Percentiles rank a stretch among this genome's conserved stretches.
Evolutionary conservation across 2,329 filamentous ascomycete species (phyloP).

Genomic region (Aureobasidium mangrovei): DNA sequence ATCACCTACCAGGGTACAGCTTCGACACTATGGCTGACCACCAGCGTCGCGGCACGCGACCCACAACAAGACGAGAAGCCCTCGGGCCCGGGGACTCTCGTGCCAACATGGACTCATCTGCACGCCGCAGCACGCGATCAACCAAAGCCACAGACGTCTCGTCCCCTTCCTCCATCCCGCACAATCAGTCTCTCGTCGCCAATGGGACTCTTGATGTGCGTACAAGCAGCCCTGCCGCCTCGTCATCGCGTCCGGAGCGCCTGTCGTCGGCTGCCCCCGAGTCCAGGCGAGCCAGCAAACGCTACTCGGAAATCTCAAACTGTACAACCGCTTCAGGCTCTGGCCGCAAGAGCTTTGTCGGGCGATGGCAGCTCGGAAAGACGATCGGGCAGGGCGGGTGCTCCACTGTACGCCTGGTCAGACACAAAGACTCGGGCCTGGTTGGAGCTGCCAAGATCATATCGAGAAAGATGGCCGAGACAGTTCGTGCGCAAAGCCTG

Average conservation of each 20-base stretch:
- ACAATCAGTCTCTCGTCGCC: constrained; percentile 37
- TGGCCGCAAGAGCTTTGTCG: constrained; percentile 65
- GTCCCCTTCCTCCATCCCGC: constrained; percentile 24
- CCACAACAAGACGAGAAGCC: constrained; percentile 13
- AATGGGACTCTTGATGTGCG: constrained; percentile 36
- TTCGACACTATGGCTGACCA: constrained; percentile 3
- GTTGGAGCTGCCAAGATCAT: constrained; percentile 93
- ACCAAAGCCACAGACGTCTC: constrained; percentile 17
- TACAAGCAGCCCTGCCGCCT: constrained; percentile 22
- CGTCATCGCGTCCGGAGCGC: constrained; percentile 23
- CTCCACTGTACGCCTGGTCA: constrained; percentile 75
- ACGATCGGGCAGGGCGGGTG: constrained; percentile 86
- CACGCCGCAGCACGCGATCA: constrained; percentile 8
- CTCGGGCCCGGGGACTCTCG: constrained; percentile 18
- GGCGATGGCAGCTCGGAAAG: constrained; percentile 86
- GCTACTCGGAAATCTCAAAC: constrained; percentile 46
- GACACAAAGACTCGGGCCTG: constrained; percentile 67
- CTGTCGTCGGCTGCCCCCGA: constrained; percentile 43
- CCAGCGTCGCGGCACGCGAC: constrained; percentile 3
- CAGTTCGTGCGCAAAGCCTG: constrained; percentile 78
- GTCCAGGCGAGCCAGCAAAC: constrained; percentile 41
- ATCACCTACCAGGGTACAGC: neutral
- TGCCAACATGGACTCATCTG: constrained; percentile 16
- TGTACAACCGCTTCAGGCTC: constrained; percentile 43
- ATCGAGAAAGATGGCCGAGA: constrained; percentile 65